phyloP scores from a whole-genome alignment of 2,329 filamentous ascomycete genomes.

The Aspergillus transmontanensis region DNA sequence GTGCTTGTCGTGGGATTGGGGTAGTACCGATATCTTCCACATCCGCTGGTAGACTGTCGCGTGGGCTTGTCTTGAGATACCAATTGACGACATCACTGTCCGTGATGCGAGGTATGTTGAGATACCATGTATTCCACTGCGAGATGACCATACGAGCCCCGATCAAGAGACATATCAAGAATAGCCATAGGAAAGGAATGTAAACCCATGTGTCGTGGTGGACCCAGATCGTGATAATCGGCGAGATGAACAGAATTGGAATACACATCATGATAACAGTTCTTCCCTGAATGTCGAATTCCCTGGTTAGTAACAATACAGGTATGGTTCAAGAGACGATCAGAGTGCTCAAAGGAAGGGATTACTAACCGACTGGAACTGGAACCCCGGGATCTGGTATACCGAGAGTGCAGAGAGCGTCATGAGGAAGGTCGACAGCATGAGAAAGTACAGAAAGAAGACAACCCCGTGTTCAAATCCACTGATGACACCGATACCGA shows the following conservation, averaged over 20 bases:
- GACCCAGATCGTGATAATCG: conserved; percentile 57
- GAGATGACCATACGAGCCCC: conserved; percentile 56
- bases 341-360: not conserved
- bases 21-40: conserved; percentile 10
- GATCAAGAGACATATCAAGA: conserved; percentile 54
- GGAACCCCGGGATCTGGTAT: conserved; percentile 57
- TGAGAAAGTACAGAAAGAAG: conserved; percentile 62
- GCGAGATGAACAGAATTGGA: conserved; percentile 59
- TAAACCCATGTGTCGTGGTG: conserved; percentile 60
- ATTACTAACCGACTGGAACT: conserved; percentile 48
- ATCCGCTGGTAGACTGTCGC: conserved; percentile 20
- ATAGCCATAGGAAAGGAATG: conserved; percentile 56
- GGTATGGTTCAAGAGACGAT: too few relatives aligned
- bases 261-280: conserved; percentile 58
- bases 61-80: conserved; percentile 39
- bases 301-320: not conserved
- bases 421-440: conserved; percentile 62
- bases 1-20: conserved; percentile 40
- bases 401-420: conserved; percentile 57
- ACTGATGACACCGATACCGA: conserved; percentile 50
- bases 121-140: conserved; percentile 62
- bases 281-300: conserved; percentile 42
- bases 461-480: conserved; percentile 54
- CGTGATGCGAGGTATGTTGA: conserved; percentile 41
- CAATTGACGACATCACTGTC: conserved; percentile 43